Base-by-base conservation (phyloP, 495 filamentous ascomycete genomes). In the Viridothelium virens region DNA sequence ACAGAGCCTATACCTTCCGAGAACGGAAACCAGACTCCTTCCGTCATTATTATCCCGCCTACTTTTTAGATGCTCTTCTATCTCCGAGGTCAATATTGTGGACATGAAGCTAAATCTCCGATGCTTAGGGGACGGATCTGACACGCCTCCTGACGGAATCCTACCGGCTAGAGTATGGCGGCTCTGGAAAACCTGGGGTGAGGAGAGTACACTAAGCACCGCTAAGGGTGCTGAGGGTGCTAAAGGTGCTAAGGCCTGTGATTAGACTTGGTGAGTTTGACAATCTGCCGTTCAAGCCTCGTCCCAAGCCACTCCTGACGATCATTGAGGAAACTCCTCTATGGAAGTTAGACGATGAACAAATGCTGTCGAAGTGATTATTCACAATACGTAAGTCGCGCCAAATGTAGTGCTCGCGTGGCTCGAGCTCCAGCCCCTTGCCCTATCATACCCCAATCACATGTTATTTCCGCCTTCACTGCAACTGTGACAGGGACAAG, bases 81-180 rank as follows among this genome's bases (percentile, higher is more conserved):
- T 36, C 53, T 59, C 53, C 53, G 53, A 59, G 18, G 31, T 59
- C 53, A 59, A 59, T 59, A 59, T 59, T 59, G 53, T 59, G 53
- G 53, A 59, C 53, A 59, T 59, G 53, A 59, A 25, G 36, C 25
- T 59, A 59, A 59, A 59, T 59, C 53, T 59, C 53, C 53, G 53
- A 59, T 36, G 31, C 25, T 36, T 36, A 3, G 36, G 53, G 25
- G 18, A 59, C 48, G 14, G 31, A 59, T 59, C 53, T 59, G 25
- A 25, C 11, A 36, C 3, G 53, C 31, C 31, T 14, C 53, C 11
- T 59, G 53, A 7, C 31, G 10, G 7, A n/a, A 31, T 6, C 53
- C 53, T 59, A 59, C 18, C 9, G 36, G 53, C 31, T 36, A 59
- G 18, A 5, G 7, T 36, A 59, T 18, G 25, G 53, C 53, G 53